A percentile compares a stretch with the other conserved stretches of the same genome.
Evolutionary conservation across 148 eudicot species (phyloP).

Genomic region (Camellia lanceoleosa): DNA sequence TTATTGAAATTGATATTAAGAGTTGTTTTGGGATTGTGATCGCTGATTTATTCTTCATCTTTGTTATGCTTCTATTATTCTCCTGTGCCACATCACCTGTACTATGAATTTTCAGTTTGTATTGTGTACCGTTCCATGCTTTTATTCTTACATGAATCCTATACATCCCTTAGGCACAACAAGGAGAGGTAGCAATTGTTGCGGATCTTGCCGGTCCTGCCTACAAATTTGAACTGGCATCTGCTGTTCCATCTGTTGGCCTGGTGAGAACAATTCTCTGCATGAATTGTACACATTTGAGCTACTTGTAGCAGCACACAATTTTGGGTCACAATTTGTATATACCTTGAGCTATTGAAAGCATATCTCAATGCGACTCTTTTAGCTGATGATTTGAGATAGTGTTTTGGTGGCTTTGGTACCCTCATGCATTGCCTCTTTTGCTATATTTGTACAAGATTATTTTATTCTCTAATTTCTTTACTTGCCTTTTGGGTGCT

Average conservation of each 20-base stretch:
- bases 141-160: background rate
- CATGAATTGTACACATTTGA: background rate
- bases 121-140: background rate
- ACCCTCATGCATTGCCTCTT: constrained; percentile 19
- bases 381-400: background rate
- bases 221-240: constrained; percentile 62
- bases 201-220: constrained; percentile 84
- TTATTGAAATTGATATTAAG: too few relatives aligned
- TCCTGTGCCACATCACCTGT: background rate
- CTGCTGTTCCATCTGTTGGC: constrained; percentile 76
- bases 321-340: background rate
- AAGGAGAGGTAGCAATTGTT: constrained; percentile 73
- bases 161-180: constrained; percentile 51
- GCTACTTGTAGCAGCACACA: background rate
- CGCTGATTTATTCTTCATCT: too few relatives aligned
- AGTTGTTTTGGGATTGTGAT: too few relatives aligned
- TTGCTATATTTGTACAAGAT: background rate
- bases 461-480: constrained; percentile 8
- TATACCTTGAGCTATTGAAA: background rate
- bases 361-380: background rate
- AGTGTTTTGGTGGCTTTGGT: constrained; percentile 5
- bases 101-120: background rate
- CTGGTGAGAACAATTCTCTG: constrained; percentile 54
- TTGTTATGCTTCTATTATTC: too few relatives aligned
- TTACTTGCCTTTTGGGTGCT: constrained; percentile 25